A percentile compares a stretch with the other conserved stretches of the same genome.
Conservation (phyloP, 2,329 filamentous ascomycete species). For the Penicillium sp. region DNA sequence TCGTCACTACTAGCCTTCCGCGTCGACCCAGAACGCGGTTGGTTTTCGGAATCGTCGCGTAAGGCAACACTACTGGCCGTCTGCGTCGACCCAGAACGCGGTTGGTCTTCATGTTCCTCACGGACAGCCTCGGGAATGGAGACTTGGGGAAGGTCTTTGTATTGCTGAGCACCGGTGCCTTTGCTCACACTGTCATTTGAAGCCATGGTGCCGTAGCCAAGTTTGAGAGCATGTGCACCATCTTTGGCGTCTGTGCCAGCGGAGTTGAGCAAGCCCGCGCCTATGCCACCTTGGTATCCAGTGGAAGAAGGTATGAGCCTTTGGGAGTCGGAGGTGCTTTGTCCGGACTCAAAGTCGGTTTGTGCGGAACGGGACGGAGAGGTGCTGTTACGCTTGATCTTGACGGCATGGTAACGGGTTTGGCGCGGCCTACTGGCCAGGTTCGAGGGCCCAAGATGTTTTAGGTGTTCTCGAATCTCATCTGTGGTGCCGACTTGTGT, state of each 20-base stretch:
- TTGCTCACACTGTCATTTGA: slow-evolving; percentile 23
- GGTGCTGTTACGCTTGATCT: slow-evolving; percentile 52
- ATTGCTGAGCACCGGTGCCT: slow-evolving; percentile 17
- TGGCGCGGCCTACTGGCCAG: slow-evolving; percentile 51
- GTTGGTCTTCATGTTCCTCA: slow-evolving; percentile 26
- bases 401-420: slow-evolving; percentile 55
- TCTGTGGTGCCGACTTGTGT: slow-evolving; percentile 46
- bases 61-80: slow-evolving; percentile 17
- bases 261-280: slow-evolving; percentile 46
- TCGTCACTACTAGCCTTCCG: slow-evolving; percentile 19
- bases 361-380: slow-evolving; percentile 29
- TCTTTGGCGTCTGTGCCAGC: slow-evolving; percentile 55
- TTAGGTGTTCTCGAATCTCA: slow-evolving; percentile 52
- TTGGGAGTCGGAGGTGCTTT: slow-evolving; percentile 36
- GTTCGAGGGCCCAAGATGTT: slow-evolving; percentile 57
- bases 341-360: slow-evolving; percentile 30
- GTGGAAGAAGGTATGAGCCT: slow-evolving; percentile 22
- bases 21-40: slow-evolving; percentile 8
- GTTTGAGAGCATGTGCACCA: slow-evolving; percentile 54
- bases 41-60: background rate
- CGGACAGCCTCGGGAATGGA: slow-evolving; percentile 27
- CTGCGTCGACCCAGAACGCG: slow-evolving; percentile 9
- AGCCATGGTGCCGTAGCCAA: slow-evolving; percentile 46
- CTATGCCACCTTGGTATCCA: slow-evolving; percentile 45
- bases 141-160: slow-evolving; percentile 21